Evolutionary conservation across 2,329 filamentous ascomycete species (phyloP).

Genomic region (Coccinonectria pachysandricola): DNA sequence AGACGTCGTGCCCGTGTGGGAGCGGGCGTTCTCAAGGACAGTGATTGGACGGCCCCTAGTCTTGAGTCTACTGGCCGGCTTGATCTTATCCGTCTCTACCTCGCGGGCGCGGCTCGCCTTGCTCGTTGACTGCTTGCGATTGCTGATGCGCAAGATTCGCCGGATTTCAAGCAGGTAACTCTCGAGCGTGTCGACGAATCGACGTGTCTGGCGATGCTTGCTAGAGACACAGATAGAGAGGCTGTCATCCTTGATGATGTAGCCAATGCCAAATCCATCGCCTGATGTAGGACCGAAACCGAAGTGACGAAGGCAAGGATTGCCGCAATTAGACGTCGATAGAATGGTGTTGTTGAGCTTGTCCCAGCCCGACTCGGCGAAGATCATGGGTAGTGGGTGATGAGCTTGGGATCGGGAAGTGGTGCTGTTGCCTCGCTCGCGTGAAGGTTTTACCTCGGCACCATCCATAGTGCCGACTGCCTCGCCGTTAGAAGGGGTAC

Average conservation of each 20-base stretch:
- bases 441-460: slow-evolving; percentile 25
- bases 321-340: slow-evolving; percentile 97
- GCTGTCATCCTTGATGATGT: slow-evolving; percentile 78
- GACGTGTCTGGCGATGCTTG: slow-evolving; percentile 86
- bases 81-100: slow-evolving; percentile 31
- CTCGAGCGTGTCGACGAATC: slow-evolving; percentile 83
- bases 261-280: slow-evolving; percentile 93
- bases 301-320: slow-evolving; percentile 87
- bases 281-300: slow-evolving; percentile 91
- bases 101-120: slow-evolving; percentile 44
- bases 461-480: slow-evolving; percentile 23
- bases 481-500: slow-evolving; percentile 45
- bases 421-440: slow-evolving; percentile 45
- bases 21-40: slow-evolving; percentile 36
- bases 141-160: slow-evolving; percentile 65
- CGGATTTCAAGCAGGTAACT: slow-evolving; percentile 85
- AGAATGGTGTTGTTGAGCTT: slow-evolving; percentile 89
- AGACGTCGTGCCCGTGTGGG: slow-evolving; percentile 41
- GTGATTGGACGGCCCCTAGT: slow-evolving; percentile 64
- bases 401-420: slow-evolving; percentile 36
- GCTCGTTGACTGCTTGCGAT: slow-evolving; percentile 30
- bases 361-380: slow-evolving; percentile 86
- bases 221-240: slow-evolving; percentile 87
- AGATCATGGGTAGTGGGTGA: slow-evolving; percentile 62
- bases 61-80: slow-evolving; percentile 46